A percentile compares a stretch with the other conserved stretches of the same genome.
These are phyloP conservation scores for Pythium chondricola DNA, from an alignment of 352 stramenopile genomes.

Conservation along the genomic window DNA sequence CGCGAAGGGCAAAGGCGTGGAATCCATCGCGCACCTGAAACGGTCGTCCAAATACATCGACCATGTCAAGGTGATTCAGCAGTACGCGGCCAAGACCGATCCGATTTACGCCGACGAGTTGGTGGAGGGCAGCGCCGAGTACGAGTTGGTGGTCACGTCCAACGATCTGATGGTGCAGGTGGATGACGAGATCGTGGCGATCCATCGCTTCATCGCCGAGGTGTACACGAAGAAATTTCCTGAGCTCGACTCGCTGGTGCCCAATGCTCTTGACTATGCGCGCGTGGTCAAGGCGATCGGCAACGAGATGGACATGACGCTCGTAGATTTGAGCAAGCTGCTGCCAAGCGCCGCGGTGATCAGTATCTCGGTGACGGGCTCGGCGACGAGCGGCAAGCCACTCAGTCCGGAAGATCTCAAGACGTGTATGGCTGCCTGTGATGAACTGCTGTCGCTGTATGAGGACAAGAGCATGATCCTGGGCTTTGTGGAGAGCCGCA, in stretches of 20 bases:
- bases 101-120: constrained; percentile 29
- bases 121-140: constrained; percentile 62
- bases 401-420: constrained; percentile 65
- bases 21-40: constrained; percentile 63
- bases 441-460: constrained; percentile 86
- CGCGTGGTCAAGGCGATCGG: constrained; percentile 88
- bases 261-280: constrained; percentile 90
- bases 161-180: constrained; percentile 93
- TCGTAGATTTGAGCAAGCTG: constrained; percentile 86
- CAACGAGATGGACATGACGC: constrained; percentile 93
- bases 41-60: constrained; percentile 61
- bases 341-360: constrained; percentile 92
- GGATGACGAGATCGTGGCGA: constrained; percentile 88
- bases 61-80: constrained; percentile 64
- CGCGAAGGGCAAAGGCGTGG: constrained; percentile 47
- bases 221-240: constrained; percentile 93
- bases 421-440: constrained; percentile 67
- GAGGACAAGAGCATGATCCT: constrained; percentile 85
- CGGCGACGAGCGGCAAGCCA: constrained; percentile 84
- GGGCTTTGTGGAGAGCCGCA: constrained; percentile 89
- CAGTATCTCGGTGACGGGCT: constrained; percentile 92
- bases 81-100: constrained; percentile 35
- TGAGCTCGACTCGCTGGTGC: constrained; percentile 92
- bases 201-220: constrained; percentile 90
- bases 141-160: constrained; percentile 82